Conservation (phyloP, 1,284 basidiomycete genomes). For the Tausonia pullulans region DNA sequence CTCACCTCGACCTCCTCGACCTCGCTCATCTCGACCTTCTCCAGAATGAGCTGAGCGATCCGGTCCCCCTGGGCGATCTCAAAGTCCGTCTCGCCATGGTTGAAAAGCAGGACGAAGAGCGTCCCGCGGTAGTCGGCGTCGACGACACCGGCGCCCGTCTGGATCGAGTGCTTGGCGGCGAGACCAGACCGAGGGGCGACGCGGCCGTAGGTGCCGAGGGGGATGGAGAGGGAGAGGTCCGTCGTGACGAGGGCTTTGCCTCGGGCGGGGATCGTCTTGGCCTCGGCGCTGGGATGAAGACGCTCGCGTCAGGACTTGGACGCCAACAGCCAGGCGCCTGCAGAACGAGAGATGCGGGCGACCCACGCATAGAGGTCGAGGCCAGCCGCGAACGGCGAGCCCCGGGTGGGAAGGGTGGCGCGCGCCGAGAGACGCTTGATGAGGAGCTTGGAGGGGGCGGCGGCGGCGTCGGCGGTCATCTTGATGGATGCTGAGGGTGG, state of each 20-base stretch:
- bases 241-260: slow-evolving; percentile 85
- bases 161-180: slow-evolving; percentile 92
- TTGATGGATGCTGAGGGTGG: neutral
- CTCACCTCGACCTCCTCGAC: slow-evolving; percentile 73
- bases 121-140: slow-evolving; percentile 92
- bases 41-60: slow-evolving; percentile 86
- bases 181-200: slow-evolving; percentile 90
- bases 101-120: slow-evolving; percentile 91
- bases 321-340: neutral
- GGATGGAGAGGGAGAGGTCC: slow-evolving; percentile 84
- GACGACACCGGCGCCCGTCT: slow-evolving; percentile 91
- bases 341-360: slow-evolving; percentile 20
- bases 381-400: slow-evolving; percentile 75
- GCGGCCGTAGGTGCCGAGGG: slow-evolving; percentile 84
- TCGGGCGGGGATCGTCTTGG: slow-evolving; percentile 62
- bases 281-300: slow-evolving; percentile 48
- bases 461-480: slow-evolving; percentile 3
- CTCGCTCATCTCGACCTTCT: slow-evolving; percentile 76
- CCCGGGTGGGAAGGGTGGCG: slow-evolving; percentile 76
- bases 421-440: slow-evolving; percentile 75
- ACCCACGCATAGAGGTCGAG: slow-evolving; percentile 83
- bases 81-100: slow-evolving; percentile 72
- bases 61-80: slow-evolving; percentile 83
- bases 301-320: slow-evolving; percentile 10
- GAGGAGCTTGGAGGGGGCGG: slow-evolving; percentile 42